phyloP scores from a whole-genome alignment of 2,329 filamentous ascomycete species.

The Colletotrichum lindemuthianum region DNA sequence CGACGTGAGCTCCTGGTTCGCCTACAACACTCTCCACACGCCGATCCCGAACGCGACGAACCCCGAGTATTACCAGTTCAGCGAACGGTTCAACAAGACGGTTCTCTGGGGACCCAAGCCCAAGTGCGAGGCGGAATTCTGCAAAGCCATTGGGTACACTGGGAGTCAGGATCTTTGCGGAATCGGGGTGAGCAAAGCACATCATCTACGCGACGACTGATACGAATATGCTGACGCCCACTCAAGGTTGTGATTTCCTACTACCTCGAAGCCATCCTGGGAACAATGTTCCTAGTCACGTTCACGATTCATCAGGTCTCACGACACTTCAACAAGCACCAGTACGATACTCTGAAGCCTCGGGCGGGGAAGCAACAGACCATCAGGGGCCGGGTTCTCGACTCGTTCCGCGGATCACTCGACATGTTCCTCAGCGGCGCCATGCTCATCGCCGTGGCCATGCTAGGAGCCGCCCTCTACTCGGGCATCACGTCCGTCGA shows the following conservation, averaged over 20 bases:
- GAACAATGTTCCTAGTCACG: conserved; percentile 30
- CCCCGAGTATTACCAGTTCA: conserved; percentile 20
- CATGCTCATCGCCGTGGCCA: conserved; percentile 33
- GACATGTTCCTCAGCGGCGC: conserved; percentile 31
- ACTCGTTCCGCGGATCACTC: conserved; percentile 33
- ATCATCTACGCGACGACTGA: not conserved
- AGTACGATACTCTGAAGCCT: conserved; percentile 4
- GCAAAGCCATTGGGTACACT: conserved; percentile 27
- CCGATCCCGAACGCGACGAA: not conserved
- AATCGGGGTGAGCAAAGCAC: conserved; percentile 20
- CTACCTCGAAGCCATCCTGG: conserved; percentile 29
- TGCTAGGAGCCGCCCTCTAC: conserved; percentile 32
- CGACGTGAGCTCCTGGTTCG: conserved; percentile 21
- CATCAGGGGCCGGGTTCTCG: conserved; percentile 11
- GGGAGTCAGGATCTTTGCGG: conserved; percentile 31
- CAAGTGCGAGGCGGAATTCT: conserved; percentile 22
- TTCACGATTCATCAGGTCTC: conserved; percentile 27
- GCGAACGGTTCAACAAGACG: conserved; percentile 19
- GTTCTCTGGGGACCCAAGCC: conserved; percentile 16
- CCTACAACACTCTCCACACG: conserved; percentile 32
- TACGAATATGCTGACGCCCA: not conserved
- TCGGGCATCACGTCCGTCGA: not conserved
- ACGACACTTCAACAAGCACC: conserved; percentile 1
- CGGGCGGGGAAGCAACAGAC: conserved; percentile 7
- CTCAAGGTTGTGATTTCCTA: conserved; percentile 30